Percentiles rank a stretch among this genome's conserved stretches.
These are phyloP conservation scores for Sarocladiaceae sp. DNA, from an alignment of 2,329 filamentous ascomycete genomes.

Conservation along the genomic window DNA sequence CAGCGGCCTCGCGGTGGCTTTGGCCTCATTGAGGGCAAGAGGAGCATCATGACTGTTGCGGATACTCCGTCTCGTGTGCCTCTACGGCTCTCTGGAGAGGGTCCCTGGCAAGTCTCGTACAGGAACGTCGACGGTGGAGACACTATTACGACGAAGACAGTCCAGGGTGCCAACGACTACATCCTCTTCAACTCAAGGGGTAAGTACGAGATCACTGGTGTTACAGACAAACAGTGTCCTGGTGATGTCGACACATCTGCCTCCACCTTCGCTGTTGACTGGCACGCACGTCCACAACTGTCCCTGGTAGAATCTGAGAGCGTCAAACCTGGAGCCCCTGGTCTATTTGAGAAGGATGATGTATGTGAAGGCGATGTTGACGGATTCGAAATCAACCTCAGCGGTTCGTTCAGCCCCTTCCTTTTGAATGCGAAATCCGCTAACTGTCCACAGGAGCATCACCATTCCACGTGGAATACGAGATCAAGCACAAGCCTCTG, in stretches of 20 bases:
- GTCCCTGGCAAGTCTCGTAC: constrained; percentile 77
- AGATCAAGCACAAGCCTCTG: constrained; percentile 65
- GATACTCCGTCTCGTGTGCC: constrained; percentile 68
- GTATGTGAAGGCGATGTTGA: constrained; percentile 96
- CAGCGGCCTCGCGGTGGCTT: constrained; percentile 85
- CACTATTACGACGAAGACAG: constrained; percentile 37
- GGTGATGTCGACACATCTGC: constrained; percentile 71
- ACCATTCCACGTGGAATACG: constrained; percentile 78
- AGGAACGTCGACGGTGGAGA: constrained; percentile 54
- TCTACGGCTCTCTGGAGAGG: constrained; percentile 75
- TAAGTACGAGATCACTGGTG: constrained; percentile 70
- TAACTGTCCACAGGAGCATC: constrained; percentile 53
- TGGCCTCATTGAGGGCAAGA: constrained; percentile 75
- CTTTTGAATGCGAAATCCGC: constrained; percentile 11
- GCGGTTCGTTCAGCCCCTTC: constrained; percentile 46
- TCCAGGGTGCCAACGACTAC: constrained; percentile 57
- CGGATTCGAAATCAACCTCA: constrained; percentile 72
- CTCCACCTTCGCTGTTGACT: constrained; percentile 71
- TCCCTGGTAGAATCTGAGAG: constrained; percentile 59
- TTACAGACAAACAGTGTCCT: constrained; percentile 74
- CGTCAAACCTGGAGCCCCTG: constrained; percentile 42
- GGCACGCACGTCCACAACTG: constrained; percentile 75
- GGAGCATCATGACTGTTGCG: constrained; percentile 69
- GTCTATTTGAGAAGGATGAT: constrained; percentile 64
- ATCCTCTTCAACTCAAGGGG: constrained; percentile 62